A percentile compares a stretch with the other conserved stretches of the same genome.
Conservation (phyloP, 352 stramenopile species). For the Pythium dissimile region DNA sequence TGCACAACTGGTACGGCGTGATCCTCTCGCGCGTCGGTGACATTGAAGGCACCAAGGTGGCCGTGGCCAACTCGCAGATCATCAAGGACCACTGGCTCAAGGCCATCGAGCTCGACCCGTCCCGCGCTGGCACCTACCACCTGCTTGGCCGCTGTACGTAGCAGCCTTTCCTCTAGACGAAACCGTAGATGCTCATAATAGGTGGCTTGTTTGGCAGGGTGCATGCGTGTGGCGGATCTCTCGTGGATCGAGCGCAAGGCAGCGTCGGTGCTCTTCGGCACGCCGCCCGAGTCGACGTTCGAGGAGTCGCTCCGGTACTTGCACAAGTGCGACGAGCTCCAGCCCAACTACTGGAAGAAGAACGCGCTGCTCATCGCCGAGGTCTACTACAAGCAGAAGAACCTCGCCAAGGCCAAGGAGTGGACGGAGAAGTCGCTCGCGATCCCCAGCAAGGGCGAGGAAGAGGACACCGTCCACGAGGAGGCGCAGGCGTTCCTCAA, state of each 20-base stretch:
- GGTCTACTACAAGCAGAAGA: slow-evolving; percentile 79
- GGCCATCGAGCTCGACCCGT: slow-evolving; percentile 68
- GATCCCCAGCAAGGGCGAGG: slow-evolving; percentile 48
- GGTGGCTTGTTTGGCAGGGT: too few relatives aligned
- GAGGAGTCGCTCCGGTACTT: slow-evolving; percentile 76
- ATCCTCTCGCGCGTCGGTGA: slow-evolving; percentile 81
- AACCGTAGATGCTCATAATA: too few relatives aligned
- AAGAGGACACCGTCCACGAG: slow-evolving; percentile 67
- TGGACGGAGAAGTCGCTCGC: slow-evolving; percentile 72
- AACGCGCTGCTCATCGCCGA: slow-evolving; percentile 79
- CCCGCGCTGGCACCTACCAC: slow-evolving; percentile 71
- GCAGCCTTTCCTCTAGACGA: background rate
- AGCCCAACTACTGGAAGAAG: slow-evolving; percentile 80
- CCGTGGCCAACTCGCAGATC: slow-evolving; percentile 77
- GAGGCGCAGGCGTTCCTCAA: slow-evolving; percentile 64
- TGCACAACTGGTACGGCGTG: slow-evolving; percentile 87
- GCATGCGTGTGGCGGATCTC: slow-evolving; percentile 78
- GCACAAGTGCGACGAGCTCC: slow-evolving; percentile 69
- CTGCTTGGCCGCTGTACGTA: slow-evolving; percentile 62
- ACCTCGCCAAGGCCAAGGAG: slow-evolving; percentile 56
- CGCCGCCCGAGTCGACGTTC: slow-evolving; percentile 78
- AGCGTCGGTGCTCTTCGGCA: slow-evolving; percentile 74
- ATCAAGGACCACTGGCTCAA: slow-evolving; percentile 84
- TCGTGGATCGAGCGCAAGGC: slow-evolving; percentile 86
- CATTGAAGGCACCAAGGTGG: slow-evolving; percentile 84